Evolutionary conservation across 192 early-diverging fungal genomes (phyloP).

Genomic region (Podochytrium sp.): DNA sequence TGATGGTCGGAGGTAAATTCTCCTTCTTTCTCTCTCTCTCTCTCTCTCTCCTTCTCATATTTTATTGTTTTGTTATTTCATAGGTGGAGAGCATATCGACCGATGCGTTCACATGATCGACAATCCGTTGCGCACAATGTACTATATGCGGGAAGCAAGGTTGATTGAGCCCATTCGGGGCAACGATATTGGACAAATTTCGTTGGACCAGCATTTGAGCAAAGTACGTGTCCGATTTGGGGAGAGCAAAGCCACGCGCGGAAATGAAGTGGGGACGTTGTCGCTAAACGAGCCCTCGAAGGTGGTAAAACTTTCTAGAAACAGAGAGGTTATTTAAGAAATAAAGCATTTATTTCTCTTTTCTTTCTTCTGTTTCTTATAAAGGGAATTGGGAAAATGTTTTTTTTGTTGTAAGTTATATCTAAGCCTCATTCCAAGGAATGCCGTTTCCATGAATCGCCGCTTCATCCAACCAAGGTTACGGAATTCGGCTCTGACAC

Average conservation of each 20-base stretch:
- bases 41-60: too few species aligned
- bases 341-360: too few species aligned
- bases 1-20: not conserved
- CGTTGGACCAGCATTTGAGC: not conserved
- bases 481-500: too few species aligned
- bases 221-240: constrained; percentile 16
- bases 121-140: not conserved
- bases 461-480: too few species aligned
- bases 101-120: not conserved
- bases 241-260: constrained; percentile 14
- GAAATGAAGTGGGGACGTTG: not conserved
- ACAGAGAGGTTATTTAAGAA: too few species aligned
- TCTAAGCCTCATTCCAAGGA: too few species aligned
- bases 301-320: not conserved
- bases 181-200: not conserved
- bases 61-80: too few species aligned
- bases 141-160: constrained; percentile 4
- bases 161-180: not conserved
- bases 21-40: too few species aligned
- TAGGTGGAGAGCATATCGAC: too few species aligned
- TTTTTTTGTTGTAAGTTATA: not conserved
- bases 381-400: too few species aligned
- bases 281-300: not conserved
- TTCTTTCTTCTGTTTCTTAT: too few species aligned
- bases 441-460: too few species aligned